Percentiles rank a stretch among this genome's conserved stretches.
These are phyloP conservation scores for Fusarium liriodendri DNA, from an alignment of 2,329 filamentous ascomycete species.

Conservation along the genomic window DNA sequence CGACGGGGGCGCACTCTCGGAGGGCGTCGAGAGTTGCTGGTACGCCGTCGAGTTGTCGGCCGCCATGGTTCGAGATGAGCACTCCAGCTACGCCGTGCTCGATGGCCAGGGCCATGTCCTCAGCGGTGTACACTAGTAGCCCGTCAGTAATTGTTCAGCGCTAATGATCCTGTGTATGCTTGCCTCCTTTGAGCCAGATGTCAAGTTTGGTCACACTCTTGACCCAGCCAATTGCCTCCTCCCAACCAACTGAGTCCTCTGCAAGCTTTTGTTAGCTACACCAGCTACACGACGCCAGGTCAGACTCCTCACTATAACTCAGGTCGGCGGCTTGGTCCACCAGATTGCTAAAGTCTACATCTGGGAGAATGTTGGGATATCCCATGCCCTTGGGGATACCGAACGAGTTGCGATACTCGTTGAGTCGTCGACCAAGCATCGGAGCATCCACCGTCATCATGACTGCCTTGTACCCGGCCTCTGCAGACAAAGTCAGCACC, in stretches of 20 bases:
- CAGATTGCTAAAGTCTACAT: constrained; percentile 14
- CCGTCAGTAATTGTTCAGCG: background rate
- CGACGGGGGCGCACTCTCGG: background rate
- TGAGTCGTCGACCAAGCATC: constrained; percentile 35
- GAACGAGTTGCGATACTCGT: constrained; percentile 40
- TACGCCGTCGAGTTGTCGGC: constrained; percentile 37
- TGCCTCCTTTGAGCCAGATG: background rate
- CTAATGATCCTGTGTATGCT: background rate
- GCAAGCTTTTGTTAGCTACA: background rate
- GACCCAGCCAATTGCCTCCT: background rate
- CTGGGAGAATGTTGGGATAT: constrained; percentile 31
- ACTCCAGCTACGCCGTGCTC: background rate
- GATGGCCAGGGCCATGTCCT: background rate
- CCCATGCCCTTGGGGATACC: constrained; percentile 28
- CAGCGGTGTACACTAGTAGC: background rate
- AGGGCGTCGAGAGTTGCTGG: background rate
- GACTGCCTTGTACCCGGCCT: constrained; percentile 40
- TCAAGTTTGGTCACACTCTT: background rate
- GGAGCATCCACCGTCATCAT: constrained; percentile 44
- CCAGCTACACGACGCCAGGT: background rate
- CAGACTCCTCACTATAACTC: background rate
- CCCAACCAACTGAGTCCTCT: background rate
- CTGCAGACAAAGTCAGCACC: background rate
- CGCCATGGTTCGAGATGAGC: background rate
- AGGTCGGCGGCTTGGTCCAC: background rate